Conservation (phyloP, 768 basidiomycete species). For the Paxillus involutus region DNA sequence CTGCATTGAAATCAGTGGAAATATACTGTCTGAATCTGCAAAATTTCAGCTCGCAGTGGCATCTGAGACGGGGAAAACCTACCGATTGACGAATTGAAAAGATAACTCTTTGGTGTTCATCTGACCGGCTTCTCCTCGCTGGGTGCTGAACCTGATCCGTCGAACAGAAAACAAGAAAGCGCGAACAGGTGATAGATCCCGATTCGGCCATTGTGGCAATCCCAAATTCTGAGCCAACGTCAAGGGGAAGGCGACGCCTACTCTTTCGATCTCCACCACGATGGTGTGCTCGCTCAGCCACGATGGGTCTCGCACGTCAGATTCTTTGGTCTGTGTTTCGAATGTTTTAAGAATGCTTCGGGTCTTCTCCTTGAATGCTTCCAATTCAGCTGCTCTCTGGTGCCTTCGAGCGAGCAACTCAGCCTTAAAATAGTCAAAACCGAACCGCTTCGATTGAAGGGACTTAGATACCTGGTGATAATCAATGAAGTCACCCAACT, state of each 20-base stretch:
- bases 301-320: conserved; percentile 29
- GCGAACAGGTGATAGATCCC: conserved; percentile 49
- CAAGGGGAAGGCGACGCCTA: conserved; percentile 92
- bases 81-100: conserved; percentile 85
- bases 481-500: conserved; percentile 87
- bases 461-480: conserved; percentile 64
- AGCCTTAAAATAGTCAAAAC: conserved; percentile 42
- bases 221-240: conserved; percentile 59
- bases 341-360: conserved; percentile 72
- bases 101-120: conserved; percentile 71
- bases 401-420: conserved; percentile 76
- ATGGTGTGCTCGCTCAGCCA: conserved; percentile 61
- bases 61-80: conserved; percentile 22
- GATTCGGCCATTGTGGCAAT: conserved; percentile 39
- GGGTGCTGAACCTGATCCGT: conserved; percentile 68
- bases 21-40: conserved; percentile 76
- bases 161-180: conserved; percentile 88
- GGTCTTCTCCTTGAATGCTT: conserved; percentile 82
- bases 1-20: conserved; percentile 67
- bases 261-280: conserved; percentile 54
- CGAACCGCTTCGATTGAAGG: neutral
- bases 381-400: conserved; percentile 74
- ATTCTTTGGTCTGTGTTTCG: conserved; percentile 52
- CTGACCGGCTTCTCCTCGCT: conserved; percentile 77
- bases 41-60: conserved; percentile 3